A percentile compares a stretch with the other conserved stretches of the same genome.
These are phyloP conservation scores for Apiospora saccharicola DNA, from an alignment of 2,329 filamentous ascomycete genomes.

Conservation along the genomic window DNA sequence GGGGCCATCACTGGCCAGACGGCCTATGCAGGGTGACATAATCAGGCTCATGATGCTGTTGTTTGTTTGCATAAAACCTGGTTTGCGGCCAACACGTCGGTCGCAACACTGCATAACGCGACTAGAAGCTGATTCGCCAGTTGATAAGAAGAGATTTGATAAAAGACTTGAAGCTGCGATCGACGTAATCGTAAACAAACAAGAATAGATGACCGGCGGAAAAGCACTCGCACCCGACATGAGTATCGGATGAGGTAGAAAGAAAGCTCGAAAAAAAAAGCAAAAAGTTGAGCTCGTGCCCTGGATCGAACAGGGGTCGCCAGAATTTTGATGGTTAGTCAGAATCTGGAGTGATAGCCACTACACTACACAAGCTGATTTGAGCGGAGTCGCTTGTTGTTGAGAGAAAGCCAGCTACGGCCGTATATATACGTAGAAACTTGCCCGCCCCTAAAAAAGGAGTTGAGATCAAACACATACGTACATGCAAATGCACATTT, in stretches of 20 bases:
- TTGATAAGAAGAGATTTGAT: neutral
- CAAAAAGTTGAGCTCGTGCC: conserved; percentile 4
- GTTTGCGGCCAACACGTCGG: neutral
- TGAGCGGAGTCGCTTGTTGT: too few relatives aligned
- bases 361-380: conserved; percentile 14
- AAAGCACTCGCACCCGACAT: neutral
- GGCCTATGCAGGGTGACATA: conserved; percentile 1
- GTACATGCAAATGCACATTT: too few relatives aligned
- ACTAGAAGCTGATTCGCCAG: neutral
- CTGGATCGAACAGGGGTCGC: conserved; percentile 20
- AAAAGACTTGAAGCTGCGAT: neutral
- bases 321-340: conserved; percentile 4
- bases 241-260: neutral
- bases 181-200: neutral
- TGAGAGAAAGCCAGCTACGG: too few relatives aligned
- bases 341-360: conserved; percentile 21
- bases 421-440: too few relatives aligned
- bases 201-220: neutral
- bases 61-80: neutral
- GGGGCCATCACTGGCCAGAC: neutral
- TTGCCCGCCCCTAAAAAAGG: too few relatives aligned
- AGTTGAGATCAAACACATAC: too few relatives aligned
- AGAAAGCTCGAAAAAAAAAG: neutral
- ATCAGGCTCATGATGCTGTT: neutral
- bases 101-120: neutral